Conservation (phyloP, 2,329 filamentous ascomycete species). For the Exophiala dermatitidis region DNA sequence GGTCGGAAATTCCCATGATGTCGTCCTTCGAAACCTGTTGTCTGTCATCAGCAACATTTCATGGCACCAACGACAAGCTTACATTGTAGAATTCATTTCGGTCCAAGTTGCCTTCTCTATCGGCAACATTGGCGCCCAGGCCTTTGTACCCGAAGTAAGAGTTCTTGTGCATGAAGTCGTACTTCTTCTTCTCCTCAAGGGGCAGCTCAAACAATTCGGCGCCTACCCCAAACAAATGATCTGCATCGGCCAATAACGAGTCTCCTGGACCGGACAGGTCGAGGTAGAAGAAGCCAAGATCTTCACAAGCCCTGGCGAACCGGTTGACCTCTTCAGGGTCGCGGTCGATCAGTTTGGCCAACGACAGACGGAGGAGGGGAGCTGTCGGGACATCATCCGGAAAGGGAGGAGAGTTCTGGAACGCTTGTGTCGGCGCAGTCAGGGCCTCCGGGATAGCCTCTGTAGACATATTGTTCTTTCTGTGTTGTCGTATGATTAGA, state of each 20-base stretch:
- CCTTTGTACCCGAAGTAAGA: constrained; percentile 51
- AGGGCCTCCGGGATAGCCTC: constrained; percentile 15
- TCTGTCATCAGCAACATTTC: background rate
- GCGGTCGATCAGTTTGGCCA: constrained; percentile 34
- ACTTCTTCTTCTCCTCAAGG: constrained; percentile 47
- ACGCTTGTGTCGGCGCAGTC: constrained; percentile 15
- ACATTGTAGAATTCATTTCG: constrained; percentile 52
- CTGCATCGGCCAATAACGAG: constrained; percentile 38
- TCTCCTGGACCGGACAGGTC: constrained; percentile 40
- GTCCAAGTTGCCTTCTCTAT: constrained; percentile 44
- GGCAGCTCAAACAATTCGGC: constrained; percentile 43
- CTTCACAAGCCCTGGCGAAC: constrained; percentile 37
- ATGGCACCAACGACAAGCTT: constrained; percentile 10
- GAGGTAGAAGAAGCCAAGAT: constrained; percentile 53
- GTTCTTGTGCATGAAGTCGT: constrained; percentile 45
- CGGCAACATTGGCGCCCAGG: constrained; percentile 42
- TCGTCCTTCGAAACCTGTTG: constrained; percentile 47
- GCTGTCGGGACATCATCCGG: constrained; percentile 38
- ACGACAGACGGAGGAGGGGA: constrained; percentile 39
- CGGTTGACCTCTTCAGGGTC: constrained; percentile 33
- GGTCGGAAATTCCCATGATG: constrained; percentile 36
- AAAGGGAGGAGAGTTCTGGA: constrained; percentile 29
- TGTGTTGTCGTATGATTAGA: background rate
- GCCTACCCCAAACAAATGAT: constrained; percentile 43
- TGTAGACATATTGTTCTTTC: constrained; percentile 11